Evolutionary conservation across 2,329 filamentous ascomycete genomes (phyloP).

Genomic region (Xylaria sp.): DNA sequence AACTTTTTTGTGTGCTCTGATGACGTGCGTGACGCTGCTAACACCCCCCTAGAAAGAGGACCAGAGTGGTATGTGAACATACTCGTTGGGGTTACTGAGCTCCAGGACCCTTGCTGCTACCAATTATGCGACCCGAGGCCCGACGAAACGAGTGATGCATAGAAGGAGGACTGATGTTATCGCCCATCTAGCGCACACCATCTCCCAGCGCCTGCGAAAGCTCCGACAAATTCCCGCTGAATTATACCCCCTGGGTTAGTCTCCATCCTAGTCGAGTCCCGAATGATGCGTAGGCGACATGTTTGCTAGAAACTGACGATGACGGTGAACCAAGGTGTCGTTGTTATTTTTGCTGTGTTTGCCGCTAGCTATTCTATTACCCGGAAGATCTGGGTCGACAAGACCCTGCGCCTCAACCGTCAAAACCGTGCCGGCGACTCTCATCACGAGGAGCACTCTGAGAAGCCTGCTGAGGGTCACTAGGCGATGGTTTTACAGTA

Average conservation of each 20-base stretch:
- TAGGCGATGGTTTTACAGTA: slow-evolving; percentile 23
- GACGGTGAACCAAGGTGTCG: slow-evolving; percentile 55
- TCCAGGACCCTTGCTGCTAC: slow-evolving; percentile 9
- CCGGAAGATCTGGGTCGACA: slow-evolving; percentile 82
- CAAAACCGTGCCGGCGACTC: slow-evolving; percentile 46
- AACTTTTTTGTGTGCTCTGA: slow-evolving; percentile 24
- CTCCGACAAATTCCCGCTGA: slow-evolving; percentile 89
- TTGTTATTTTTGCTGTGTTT: slow-evolving; percentile 76
- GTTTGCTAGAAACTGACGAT: slow-evolving; percentile 8
- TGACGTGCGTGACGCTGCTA: slow-evolving; percentile 37
- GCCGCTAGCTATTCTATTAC: slow-evolving; percentile 76
- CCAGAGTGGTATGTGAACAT: slow-evolving; percentile 55
- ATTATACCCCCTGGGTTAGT: slow-evolving; percentile 87
- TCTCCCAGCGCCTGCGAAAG: slow-evolving; percentile 89
- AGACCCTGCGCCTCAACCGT: slow-evolving; percentile 82
- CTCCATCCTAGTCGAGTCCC: slow-evolving; percentile 7
- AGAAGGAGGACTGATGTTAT: slow-evolving; percentile 16
- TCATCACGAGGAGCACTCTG: background rate
- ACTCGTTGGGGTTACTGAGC: slow-evolving; percentile 21
- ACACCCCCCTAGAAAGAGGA: slow-evolving; percentile 54
- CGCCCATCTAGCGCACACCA: slow-evolving; percentile 70
- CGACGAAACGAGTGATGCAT: slow-evolving; percentile 1
- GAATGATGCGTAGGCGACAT: no score
- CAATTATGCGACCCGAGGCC: background rate
- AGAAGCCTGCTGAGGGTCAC: slow-evolving; percentile 33